phyloP scores from a whole-genome alignment of 768 basidiomycete genomes.

The Cystofilobasidium bisporidii region DNA sequence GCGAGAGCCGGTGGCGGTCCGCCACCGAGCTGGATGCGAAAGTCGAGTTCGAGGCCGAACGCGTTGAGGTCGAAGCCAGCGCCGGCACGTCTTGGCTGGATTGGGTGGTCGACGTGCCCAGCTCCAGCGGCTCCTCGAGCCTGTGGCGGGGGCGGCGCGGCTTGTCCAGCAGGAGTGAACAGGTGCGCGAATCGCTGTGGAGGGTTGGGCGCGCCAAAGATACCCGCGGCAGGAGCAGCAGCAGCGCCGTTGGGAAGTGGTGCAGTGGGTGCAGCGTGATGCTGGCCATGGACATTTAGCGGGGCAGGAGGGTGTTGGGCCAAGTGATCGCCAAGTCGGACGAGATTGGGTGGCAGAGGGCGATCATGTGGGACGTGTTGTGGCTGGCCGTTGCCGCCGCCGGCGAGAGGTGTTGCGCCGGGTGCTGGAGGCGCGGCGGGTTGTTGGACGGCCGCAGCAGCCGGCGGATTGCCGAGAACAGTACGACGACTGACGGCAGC shows the following conservation, averaged over 20 bases:
- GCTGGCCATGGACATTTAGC: not conserved
- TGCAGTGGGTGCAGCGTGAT: not conserved
- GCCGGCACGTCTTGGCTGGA: too few species aligned
- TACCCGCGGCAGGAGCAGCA: not conserved
- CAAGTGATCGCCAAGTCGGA: not conserved
- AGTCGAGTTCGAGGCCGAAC: too few species aligned
- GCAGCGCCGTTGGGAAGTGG: not conserved
- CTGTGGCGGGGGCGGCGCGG: too few species aligned
- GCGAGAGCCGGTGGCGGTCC: too few species aligned
- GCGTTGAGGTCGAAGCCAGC: too few species aligned
- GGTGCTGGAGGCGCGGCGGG: not conserved
- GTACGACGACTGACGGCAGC: slow-evolving; percentile 55
- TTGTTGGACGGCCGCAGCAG: not conserved
- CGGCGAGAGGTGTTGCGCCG: not conserved
- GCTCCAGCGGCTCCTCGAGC: too few species aligned
- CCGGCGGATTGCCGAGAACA: slow-evolving; percentile 49
- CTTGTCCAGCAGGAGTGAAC: not conserved
- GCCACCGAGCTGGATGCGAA: too few species aligned
- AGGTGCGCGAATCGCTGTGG: slow-evolving; percentile 9
- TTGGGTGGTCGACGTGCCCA: too few species aligned
- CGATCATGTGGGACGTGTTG: not conserved
- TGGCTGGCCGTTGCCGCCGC: not conserved
- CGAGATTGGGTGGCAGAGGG: not conserved
- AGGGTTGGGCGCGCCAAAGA: slow-evolving; percentile 3
- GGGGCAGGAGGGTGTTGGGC: not conserved